phyloP scores from a whole-genome alignment of 1,284 basidiomycete genomes.

The Earliella scabrosa region DNA sequence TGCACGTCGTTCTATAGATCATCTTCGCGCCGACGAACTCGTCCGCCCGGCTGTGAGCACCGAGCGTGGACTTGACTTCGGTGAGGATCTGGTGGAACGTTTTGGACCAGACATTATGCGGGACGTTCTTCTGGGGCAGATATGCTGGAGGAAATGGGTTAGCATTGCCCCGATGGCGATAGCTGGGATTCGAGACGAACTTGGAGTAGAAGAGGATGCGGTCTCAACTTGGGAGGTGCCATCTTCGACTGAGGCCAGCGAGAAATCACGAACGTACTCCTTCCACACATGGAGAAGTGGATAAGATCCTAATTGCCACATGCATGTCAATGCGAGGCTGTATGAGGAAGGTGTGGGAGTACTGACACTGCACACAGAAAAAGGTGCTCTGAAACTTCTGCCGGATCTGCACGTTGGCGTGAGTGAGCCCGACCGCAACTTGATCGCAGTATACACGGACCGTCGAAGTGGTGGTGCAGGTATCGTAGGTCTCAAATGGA shows the following conservation, averaged over 20 bases:
- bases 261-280: conserved; percentile 65
- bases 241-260: conserved; percentile 67
- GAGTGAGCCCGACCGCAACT: neutral
- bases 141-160: conserved; percentile 33
- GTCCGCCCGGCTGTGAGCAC: conserved; percentile 52
- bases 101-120: conserved; percentile 64
- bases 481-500: conserved; percentile 69
- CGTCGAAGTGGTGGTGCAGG: conserved; percentile 69
- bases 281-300: conserved; percentile 57
- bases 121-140: conserved; percentile 55
- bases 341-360: neutral
- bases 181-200: conserved; percentile 38
- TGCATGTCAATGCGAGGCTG: neutral
- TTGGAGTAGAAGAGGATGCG: conserved; percentile 69
- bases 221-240: conserved; percentile 75
- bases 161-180: neutral
- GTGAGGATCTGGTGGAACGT: conserved; percentile 61
- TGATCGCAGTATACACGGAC: conserved; percentile 33
- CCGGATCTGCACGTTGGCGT: conserved; percentile 59
- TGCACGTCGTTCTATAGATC: conserved; percentile 72
- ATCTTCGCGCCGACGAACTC: conserved; percentile 74
- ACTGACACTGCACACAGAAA: conserved; percentile 47
- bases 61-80: conserved; percentile 58
- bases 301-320: conserved; percentile 49
- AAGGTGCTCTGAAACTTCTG: conserved; percentile 65